Conservation (phyloP, 306 rosid genomes). For the Purshia tridentata region DNA sequence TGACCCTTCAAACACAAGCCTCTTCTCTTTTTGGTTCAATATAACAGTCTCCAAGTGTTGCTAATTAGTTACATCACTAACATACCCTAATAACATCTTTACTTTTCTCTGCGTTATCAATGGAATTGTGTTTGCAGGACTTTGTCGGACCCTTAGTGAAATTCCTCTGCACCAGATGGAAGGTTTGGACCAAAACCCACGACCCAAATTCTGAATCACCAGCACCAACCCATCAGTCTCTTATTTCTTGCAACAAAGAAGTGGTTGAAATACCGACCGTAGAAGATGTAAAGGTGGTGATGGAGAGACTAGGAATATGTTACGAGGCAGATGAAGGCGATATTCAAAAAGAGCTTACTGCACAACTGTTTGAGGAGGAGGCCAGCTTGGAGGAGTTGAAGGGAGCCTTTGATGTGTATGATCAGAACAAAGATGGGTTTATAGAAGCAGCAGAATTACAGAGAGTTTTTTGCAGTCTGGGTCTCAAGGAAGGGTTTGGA, state of each 20-base stretch:
- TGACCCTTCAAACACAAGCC: neutral
- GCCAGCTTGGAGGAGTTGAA: constrained; percentile 42
- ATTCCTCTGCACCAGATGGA: constrained; percentile 9
- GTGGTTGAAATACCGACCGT: too few species aligned
- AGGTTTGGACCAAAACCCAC: constrained; percentile 18
- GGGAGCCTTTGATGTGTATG: constrained; percentile 53
- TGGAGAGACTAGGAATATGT: constrained; percentile 35
- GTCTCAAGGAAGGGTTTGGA: constrained; percentile 26
- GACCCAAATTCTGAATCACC: constrained; percentile 1
- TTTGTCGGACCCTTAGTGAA: constrained; percentile 7
- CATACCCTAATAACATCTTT: neutral
- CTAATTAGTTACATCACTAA: neutral
- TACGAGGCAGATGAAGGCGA: constrained; percentile 8
- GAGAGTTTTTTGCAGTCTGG: constrained; percentile 34
- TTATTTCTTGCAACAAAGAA: too few species aligned
- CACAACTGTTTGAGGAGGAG: constrained; percentile 35
- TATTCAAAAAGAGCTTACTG: constrained; percentile 16
- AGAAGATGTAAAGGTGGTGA: constrained; percentile 35
- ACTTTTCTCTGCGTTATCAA: neutral
- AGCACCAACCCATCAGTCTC: neutral
- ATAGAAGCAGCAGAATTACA: constrained; percentile 42
- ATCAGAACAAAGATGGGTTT: constrained; percentile 50
- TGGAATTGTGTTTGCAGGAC: neutral
- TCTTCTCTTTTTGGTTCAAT: neutral
- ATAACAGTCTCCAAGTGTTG: neutral